Percentiles rank a stretch among this genome's conserved stretches.
These are phyloP conservation scores for Stromatinia cepivora DNA, from an alignment of 2,329 filamentous ascomycete genomes.

Conservation along the genomic window DNA sequence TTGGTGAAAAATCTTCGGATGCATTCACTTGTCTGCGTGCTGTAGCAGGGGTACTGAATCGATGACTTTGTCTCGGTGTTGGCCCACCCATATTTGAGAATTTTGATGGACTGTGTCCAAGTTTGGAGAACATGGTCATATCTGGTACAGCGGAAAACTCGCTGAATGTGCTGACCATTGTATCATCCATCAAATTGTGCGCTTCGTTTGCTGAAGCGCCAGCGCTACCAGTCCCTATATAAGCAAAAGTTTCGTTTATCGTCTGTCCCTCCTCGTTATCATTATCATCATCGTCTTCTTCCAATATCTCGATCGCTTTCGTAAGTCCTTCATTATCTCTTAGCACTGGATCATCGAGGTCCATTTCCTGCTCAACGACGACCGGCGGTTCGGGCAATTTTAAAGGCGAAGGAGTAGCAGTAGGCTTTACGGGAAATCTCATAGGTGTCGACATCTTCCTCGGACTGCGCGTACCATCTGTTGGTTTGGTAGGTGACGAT, in stretches of 20 bases:
- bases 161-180: constrained; percentile 56
- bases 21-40: constrained; percentile 33
- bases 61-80: constrained; percentile 38
- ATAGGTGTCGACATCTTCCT: constrained; percentile 52
- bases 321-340: constrained; percentile 57
- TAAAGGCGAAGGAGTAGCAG: constrained; percentile 38
- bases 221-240: constrained; percentile 40
- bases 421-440: constrained; percentile 61
- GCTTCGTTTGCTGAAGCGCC: constrained; percentile 27
- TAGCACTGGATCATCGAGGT: constrained; percentile 52
- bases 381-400: constrained; percentile 34
- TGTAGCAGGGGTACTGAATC: constrained; percentile 37
- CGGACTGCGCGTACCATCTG: constrained; percentile 43
- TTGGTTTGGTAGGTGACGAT: constrained; percentile 30
- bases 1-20: constrained; percentile 41
- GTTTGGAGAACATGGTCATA: constrained; percentile 76
- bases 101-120: constrained; percentile 66
- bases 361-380: constrained; percentile 32
- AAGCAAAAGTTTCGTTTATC: constrained; percentile 36
- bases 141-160: constrained; percentile 87
- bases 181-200: constrained; percentile 41
- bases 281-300: constrained; percentile 47
- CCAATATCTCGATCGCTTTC: constrained; percentile 62
- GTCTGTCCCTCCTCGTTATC: constrained; percentile 35
- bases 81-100: constrained; percentile 45